Conservation (phyloP, 2,329 filamentous ascomycete genomes). For the Ascochyta koolunga region DNA sequence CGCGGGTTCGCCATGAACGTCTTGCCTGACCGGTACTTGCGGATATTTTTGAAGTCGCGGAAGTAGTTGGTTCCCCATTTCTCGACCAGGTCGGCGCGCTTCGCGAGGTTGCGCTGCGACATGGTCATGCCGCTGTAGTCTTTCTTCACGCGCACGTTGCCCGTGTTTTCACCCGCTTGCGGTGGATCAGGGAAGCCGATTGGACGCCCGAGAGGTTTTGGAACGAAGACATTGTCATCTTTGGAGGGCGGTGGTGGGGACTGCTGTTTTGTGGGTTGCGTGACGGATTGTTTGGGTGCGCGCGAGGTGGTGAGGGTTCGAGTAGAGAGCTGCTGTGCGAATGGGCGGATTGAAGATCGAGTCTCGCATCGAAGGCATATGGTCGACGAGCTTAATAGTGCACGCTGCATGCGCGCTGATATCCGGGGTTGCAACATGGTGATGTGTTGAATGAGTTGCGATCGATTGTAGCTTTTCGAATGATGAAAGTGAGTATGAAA, state of each 20-base stretch:
- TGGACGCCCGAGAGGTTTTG: constrained; percentile 67
- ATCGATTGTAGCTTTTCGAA: constrained; percentile 15
- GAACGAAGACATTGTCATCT: constrained; percentile 52
- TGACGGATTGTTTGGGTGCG: constrained; percentile 24
- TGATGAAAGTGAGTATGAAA: constrained; percentile 17
- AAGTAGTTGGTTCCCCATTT: constrained; percentile 90
- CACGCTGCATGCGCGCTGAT: constrained; percentile 23
- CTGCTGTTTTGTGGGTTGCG: constrained; percentile 1
- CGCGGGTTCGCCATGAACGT: constrained; percentile 84
- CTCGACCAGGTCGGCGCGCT: constrained; percentile 75
- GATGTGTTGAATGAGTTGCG: constrained; percentile 8
- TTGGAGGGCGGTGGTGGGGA: constrained; percentile 18
- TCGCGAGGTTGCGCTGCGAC: constrained; percentile 65
- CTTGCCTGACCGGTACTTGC: constrained; percentile 79
- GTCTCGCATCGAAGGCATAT: constrained; percentile 27
- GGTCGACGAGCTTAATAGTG: constrained; percentile 18
- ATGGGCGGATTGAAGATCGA: constrained; percentile 13
- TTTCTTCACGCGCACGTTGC: constrained; percentile 62
- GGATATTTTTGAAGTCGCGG: constrained; percentile 89
- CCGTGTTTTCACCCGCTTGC: constrained; percentile 78
- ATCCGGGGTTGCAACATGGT: constrained; percentile 44
- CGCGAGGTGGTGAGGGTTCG: constrained; percentile 36
- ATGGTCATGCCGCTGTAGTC: constrained; percentile 42
- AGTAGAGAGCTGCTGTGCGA: constrained; percentile 17
- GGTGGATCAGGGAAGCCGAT: constrained; percentile 83